phyloP scores from a whole-genome alignment of 805 yeast species.

The Ogataea nitratoaversa region DNA sequence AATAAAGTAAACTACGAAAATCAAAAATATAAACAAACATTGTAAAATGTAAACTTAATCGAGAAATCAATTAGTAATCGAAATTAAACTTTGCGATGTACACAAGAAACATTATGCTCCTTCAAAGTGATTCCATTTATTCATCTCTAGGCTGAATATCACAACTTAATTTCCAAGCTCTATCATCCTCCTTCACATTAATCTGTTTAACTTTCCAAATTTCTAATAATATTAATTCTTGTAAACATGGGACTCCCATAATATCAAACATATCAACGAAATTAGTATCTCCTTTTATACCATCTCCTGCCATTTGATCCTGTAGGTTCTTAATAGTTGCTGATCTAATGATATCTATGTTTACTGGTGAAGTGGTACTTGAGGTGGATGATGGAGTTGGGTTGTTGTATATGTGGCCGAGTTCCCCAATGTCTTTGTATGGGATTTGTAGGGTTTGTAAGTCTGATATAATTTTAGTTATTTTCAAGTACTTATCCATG shows the following conservation, averaged over 20 bases:
- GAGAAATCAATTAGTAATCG: too few species aligned
- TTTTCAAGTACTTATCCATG: slow-evolving; percentile 67
- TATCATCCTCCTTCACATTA: slow-evolving; percentile 55
- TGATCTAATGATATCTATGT: slow-evolving; percentile 25
- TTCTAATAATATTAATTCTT: slow-evolving; percentile 61
- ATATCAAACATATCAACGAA: slow-evolving; percentile 35
- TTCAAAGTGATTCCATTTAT: slow-evolving; percentile 2
- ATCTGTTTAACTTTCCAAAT: slow-evolving; percentile 66
- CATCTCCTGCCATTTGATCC: slow-evolving; percentile 12
- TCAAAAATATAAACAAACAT: too few species aligned
- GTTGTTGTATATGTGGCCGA: slow-evolving; percentile 25
- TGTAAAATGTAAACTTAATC: too few species aligned
- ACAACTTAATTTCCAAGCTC: slow-evolving; percentile 72
- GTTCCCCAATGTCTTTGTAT: slow-evolving; percentile 37
- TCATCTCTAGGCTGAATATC: slow-evolving; percentile 49
- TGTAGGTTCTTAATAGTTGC: slow-evolving; percentile 27
- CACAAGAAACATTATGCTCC: neutral
- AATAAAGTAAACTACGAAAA: too few species aligned
- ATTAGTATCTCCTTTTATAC: slow-evolving; percentile 11
- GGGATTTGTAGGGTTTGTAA: slow-evolving; percentile 66
- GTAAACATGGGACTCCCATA: slow-evolving; percentile 39
- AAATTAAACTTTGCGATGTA: neutral
- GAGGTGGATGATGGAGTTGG: too few species aligned
- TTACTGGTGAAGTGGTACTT: slow-evolving; percentile 5
- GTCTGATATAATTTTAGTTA: slow-evolving; percentile 62